Evolutionary conservation across 345 rosid genomes (phyloP), one percentile per base, ranked within the genome.

Genomic region (Syzygium aromaticum): DNA sequence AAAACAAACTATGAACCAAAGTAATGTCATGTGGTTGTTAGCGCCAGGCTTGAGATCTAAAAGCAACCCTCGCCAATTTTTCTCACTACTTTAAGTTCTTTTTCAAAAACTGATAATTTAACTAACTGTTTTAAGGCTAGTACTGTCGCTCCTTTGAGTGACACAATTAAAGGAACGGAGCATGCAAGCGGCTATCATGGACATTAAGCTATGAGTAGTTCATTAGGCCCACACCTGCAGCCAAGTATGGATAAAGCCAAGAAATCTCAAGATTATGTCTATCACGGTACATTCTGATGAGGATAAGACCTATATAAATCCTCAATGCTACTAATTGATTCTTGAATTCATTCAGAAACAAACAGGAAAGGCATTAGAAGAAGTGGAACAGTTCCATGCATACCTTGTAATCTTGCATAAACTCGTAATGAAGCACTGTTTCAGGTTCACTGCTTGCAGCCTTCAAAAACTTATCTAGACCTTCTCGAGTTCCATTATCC

Each of bases 351-450:
- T 73, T 73, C 82, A 73, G 49, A 73, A 38, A 73, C 0, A 3
- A 38, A 73, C 63, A 73, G 43, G 40, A 33, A 64, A 64, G 27
- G 82, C 46, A 38, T 49, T 73, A 19, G 82, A 73, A 73, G 23
- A 84, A 61, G 85, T 28, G 56, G 85, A 84, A 27, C 21, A 85
- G 86, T 73, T 73, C 80, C 49, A 73, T 38, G 82, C 38, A 38
- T 38, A 96, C 98, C 99, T 97, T 97, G 93, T 96, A 97, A 90
- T 97, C 99, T 93, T 97, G 99, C 99, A 97, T 97, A 90, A 96
- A 97, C 93, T 97, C 99, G 38, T 97, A 97, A 88, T 96, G 98
- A 78, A 96, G 95, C 91, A 97, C 99, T 23, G 98, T 97, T 91
- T 96, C 98, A 52, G 98, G 98, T 86, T 95, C 98, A 89, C 90